Base-by-base conservation (phyloP, 2,329 filamentous ascomycete genomes). In the Alternaria viburni region DNA sequence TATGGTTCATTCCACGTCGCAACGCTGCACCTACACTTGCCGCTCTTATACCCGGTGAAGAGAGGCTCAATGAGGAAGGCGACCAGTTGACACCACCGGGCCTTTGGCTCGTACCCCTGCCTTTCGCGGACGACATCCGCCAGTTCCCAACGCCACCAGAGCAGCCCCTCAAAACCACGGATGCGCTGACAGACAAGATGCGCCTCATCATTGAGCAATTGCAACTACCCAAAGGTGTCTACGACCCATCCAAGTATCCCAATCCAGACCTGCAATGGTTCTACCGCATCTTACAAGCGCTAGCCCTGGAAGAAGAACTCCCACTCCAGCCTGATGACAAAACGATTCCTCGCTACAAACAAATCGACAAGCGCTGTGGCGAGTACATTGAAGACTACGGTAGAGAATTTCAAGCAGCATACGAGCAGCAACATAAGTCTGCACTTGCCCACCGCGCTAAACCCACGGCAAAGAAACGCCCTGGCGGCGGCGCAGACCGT, bases 231-330 rank as follows among this genome's bases (percentile, higher is more conserved):
- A 94, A 92, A 74, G 93, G 87, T 6, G 85, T 87, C 30, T 99
- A 96, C 75, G 91, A 97, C 69, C 94, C 95, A 1, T 83, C 85
- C 1, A 96, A 91, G 74, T 98, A 97, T 74, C 93, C 96, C 0
- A 99, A 99, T 66, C 93, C 94, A 75, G 87, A 92, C 9, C 84
- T 99, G 23, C 96, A 99, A 81, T 99, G 95, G 94, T 96, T 98
- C 82, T 99, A 98, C 83, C 90, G 89, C 65, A 97, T 99, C 49
- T 83, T 99, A 1, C 96, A 99, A 80, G 91, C 92, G 7, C 86
- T 97, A 61, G 96, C 96, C 0, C 85, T 99, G 1, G 94, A 97
- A 36, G 96, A 99, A 77, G 94, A 97, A 69, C 82, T 97, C 1
- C 94, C 94, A 0, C 90, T 91, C 19, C 81, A 86, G 49, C 84